Base-by-base conservation (phyloP, 2,329 filamentous ascomycete genomes). In the Ustulina deusta region DNA sequence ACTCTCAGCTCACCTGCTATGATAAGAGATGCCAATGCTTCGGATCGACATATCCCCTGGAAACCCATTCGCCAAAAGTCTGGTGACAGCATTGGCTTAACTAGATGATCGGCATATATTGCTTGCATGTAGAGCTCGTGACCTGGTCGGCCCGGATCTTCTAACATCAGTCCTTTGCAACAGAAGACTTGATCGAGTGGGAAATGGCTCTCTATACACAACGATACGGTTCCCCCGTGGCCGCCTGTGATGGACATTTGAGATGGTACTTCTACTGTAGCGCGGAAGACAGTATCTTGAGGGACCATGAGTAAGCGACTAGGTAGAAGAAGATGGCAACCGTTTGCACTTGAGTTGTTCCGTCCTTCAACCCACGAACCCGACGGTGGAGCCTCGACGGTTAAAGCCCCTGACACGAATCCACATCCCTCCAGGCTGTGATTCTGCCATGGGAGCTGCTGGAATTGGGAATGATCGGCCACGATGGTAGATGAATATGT, bases 381-480 rank as follows among this genome's bases (percentile, higher is more conserved):
- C 40, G 48, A 36, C 38, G 36, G 63, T 59, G 63, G 64, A 57
- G 63, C 29, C 44, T 20, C 48, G 57, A 44, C 60, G 27, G 48
- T 44, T 2, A 55, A 52, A 38, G 17, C 61, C 65, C 65, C 56
- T 64, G 48, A 32, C 51, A 36, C n/a, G 54, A 66, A 61, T 60
- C 62, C 66, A 62, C 62, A 57, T 52, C 65, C 49, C 15, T 44
- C 32, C 42, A 27, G 38, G 54, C 60, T 63, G 64, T 66, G 61
- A 61, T 64, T 36, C 57, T 62, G 36, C 57, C 57, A 63, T 61
- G 64, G 59, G 63, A 57, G 48, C 55, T 62, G 13, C 61, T 59
- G 17, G 22, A 58, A 58, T 60, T 51, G 48, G 68, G 48, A 63
- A 70, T 58, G 65, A 70, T 68, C 62, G 46, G 48, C 65, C 42